phyloP scores from a whole-genome alignment of 2,329 filamentous ascomycete genomes.

The Verticillium nonalfalfae region DNA sequence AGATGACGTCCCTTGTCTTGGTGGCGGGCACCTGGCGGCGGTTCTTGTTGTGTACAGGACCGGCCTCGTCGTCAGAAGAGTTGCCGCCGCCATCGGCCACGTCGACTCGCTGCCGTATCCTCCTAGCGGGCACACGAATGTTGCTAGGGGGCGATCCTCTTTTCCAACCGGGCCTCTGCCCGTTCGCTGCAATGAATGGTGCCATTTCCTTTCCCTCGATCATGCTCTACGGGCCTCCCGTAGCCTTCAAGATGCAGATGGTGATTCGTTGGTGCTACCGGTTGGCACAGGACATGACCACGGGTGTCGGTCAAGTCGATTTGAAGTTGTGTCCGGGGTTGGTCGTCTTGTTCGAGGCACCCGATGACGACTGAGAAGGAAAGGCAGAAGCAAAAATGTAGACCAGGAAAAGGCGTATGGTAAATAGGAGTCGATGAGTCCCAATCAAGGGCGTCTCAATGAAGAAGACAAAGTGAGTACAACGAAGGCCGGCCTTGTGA shows the following conservation, averaged over 20 bases:
- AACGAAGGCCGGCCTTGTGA: slow-evolving; percentile 12
- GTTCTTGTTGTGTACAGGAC: neutral
- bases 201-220: slow-evolving; percentile 1
- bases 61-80: neutral
- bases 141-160: neutral
- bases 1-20: neutral
- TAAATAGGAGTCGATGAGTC: slow-evolving; percentile 1
- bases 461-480: slow-evolving; percentile 1
- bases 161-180: neutral
- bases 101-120: neutral
- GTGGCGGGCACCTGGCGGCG: neutral
- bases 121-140: neutral
- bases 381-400: neutral
- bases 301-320: neutral
- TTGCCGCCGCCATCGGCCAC: neutral
- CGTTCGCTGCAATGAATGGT: neutral
- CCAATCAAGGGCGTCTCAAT: neutral
- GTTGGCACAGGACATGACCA: neutral
- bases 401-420: slow-evolving; percentile 5
- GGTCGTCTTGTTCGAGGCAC: neutral
- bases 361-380: neutral
- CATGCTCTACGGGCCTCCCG: neutral
- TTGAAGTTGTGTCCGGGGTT: neutral
- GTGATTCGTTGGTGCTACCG: neutral
- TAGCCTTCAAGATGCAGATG: neutral